Evolutionary conservation across 2,329 filamentous ascomycete genomes (phyloP).

Genomic region (Nemania abortiva): DNA sequence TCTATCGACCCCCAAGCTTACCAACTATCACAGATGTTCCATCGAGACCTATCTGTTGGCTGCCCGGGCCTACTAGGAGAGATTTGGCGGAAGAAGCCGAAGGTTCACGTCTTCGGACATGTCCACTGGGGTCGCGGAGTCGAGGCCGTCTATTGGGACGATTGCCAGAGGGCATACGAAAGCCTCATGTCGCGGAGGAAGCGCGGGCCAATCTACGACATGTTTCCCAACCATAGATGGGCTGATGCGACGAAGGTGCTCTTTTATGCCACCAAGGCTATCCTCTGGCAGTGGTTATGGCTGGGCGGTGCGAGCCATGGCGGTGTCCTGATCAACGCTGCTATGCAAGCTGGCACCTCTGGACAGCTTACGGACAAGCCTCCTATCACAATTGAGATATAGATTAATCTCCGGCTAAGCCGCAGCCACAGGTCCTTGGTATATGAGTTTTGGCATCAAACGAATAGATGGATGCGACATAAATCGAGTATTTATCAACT

Average conservation of each 20-base stretch:
- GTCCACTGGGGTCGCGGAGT: constrained; percentile 80
- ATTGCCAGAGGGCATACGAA: constrained; percentile 78
- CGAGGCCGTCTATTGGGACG: constrained; percentile 80
- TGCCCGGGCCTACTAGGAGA: constrained; percentile 78
- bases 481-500: background rate
- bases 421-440: background rate
- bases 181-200: constrained; percentile 63
- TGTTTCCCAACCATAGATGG: constrained; percentile 62
- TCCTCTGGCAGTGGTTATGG: constrained; percentile 70
- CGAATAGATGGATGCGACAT: background rate
- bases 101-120: constrained; percentile 86
- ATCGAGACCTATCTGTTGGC: constrained; percentile 77
- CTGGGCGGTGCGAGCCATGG: constrained; percentile 63
- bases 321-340: constrained; percentile 68
- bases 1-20: constrained; percentile 7
- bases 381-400: constrained; percentile 49
- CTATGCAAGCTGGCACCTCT: constrained; percentile 66
- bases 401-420: background rate
- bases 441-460: background rate
- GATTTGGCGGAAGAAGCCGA: constrained; percentile 78
- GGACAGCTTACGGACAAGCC: constrained; percentile 59
- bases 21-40: constrained; percentile 64
- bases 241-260: constrained; percentile 60
- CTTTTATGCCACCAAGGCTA: constrained; percentile 59
- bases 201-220: constrained; percentile 59